phyloP scores from a whole-genome alignment of 2,329 filamentous ascomycete species.

The Colletotrichum tanaceti region DNA sequence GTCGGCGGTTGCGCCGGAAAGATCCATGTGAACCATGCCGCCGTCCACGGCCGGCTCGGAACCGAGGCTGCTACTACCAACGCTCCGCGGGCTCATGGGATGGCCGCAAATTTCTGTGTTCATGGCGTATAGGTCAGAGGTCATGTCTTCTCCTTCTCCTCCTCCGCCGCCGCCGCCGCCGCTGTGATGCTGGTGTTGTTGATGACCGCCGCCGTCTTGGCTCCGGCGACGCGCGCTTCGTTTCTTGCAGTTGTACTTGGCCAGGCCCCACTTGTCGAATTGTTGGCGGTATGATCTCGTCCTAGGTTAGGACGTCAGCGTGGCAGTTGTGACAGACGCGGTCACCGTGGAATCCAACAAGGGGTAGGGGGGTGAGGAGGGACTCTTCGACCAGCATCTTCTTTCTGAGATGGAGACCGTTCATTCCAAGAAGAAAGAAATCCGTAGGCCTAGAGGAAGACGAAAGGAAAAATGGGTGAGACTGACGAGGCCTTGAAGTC shows the following conservation, averaged over 20 bases:
- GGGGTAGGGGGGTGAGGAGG: not conserved
- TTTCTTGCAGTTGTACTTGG: conserved; percentile 60
- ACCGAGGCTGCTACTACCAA: not conserved
- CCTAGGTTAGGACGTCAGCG: conserved; percentile 33
- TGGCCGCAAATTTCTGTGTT: not conserved
- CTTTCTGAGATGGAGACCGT: not conserved
- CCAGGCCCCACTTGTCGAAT: conserved; percentile 58
- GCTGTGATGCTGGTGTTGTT: not conserved
- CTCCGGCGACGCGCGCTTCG: conserved; percentile 47
- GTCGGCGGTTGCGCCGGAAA: not conserved
- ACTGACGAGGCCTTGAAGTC: conserved; percentile 57
- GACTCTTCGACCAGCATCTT: too few relatives aligned
- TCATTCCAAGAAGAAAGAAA: not conserved
- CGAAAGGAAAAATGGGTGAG: not conserved
- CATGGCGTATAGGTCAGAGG: not conserved
- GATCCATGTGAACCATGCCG: not conserved
- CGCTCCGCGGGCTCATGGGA: conserved; percentile 10
- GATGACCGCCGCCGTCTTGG: not conserved
- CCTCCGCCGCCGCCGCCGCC: not conserved
- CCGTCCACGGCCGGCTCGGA: conserved; percentile 2
- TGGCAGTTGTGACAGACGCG: not conserved
- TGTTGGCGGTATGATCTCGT: conserved; percentile 63
- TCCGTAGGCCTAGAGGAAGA: not conserved
- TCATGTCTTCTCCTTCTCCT: not conserved
- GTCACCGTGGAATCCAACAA: not conserved